Base-by-base conservation (phyloP, 2,329 filamentous ascomycete genomes). In the Nectriaceae sp. region DNA sequence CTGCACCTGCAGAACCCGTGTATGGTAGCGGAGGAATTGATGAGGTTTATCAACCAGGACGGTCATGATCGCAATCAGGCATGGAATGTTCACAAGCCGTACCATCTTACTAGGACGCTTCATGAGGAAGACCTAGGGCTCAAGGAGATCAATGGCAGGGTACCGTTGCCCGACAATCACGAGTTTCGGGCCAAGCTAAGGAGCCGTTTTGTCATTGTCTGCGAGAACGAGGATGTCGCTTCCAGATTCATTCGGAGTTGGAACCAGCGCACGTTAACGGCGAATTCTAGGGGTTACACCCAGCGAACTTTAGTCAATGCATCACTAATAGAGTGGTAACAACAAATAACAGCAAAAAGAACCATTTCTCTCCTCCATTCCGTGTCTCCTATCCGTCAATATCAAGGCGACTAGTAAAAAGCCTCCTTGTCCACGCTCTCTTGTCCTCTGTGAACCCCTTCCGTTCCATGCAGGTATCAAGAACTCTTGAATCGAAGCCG, bases 241-340 rank as follows among this genome's bases (percentile, higher is more conserved):
- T 62, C 68, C 51, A 63, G 71, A 13, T 75, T 75, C 47, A 66
- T 73, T 38, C 66, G 72, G n/a, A 54, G 54, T 41, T 75, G 72
- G 72, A 73, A 75, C 44, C 61, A 65, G 42, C 66, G 66, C 21
- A 60, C 56, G 40, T 44, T 73, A 4, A 52, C 54, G 5, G 53
- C 46, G 19, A 52, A 40, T 5, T 45, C 42, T 2, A 50, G 53
- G 16, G 44, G 47, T 2, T 20, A 46, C 15, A 39, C 19, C 22
- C 41, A 22, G n/a, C 57, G 49, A 46, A 63, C 60, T 38, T 33
- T 59, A 45, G 50, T 68, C 42, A 56, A 64, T 53, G 63, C 56
- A 44, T 67, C 67, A 44, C 63, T 60, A 54, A 59, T 70, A 52
- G 62, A 68, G 36, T 61, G 64, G 63, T 69, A 67, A 55, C 54